phyloP scores from a whole-genome alignment of 225 moss, liverwort and hornwort species.

The Straminergon stramineum region DNA sequence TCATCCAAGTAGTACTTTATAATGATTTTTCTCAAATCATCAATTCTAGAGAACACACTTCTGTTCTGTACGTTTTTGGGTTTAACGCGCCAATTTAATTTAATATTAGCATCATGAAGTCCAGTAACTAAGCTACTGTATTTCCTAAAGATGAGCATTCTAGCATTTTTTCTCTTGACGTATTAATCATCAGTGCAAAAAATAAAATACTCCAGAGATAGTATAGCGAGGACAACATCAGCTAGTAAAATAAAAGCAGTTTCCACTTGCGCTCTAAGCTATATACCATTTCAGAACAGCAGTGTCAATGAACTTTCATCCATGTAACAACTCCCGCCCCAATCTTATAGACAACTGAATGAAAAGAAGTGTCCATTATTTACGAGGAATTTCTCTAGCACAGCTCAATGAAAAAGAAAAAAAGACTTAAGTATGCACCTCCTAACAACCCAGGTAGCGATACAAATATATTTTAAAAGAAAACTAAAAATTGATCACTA shows the following conservation, averaged over 20 bases:
- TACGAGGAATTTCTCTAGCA: background rate
- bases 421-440: background rate
- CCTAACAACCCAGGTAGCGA: background rate
- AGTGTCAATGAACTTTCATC: background rate
- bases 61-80: no score
- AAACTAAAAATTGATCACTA: background rate
- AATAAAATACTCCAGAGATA: background rate
- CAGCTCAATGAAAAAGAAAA: background rate
- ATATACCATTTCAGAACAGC: background rate
- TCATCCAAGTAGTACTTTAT: no score
- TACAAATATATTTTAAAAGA: background rate
- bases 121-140: background rate
- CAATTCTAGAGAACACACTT: no score
- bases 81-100: background rate
- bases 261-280: background rate
- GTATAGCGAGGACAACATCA: background rate
- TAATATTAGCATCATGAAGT: background rate
- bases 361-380: background rate
- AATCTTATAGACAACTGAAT: background rate
- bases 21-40: no score
- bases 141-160: background rate
- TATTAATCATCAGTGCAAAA: background rate
- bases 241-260: background rate
- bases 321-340: background rate
- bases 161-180: background rate